These are phyloP conservation scores for Aspergillus taichungensis DNA, from an alignment of 495 filamentous ascomycete species.

Conservation along the genomic window DNA sequence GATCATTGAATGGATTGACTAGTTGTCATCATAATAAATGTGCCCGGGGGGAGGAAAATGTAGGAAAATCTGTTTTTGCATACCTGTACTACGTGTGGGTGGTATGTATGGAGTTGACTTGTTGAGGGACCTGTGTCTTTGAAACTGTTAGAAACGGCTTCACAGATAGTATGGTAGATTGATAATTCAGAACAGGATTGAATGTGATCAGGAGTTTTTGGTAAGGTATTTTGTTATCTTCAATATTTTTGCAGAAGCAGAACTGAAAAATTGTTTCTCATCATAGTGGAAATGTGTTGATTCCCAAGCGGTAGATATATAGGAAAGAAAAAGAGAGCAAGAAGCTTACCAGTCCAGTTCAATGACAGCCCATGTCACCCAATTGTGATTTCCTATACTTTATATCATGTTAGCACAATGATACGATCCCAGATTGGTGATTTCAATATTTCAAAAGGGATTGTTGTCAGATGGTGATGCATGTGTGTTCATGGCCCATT, in stretches of 20 bases:
- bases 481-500: conserved; percentile 96
- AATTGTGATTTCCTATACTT: neutral
- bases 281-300: conserved; percentile 47
- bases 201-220: conserved; percentile 55
- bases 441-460: conserved; percentile 13
- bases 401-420: conserved; percentile 4
- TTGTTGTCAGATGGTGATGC: conserved; percentile 95
- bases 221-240: conserved; percentile 71
- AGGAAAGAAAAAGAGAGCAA: conserved; percentile 5
- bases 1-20: conserved; percentile 99
- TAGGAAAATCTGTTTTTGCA: conserved; percentile 6
- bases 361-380: neutral
- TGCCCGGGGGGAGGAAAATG: conserved; percentile 1
- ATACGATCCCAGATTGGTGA: conserved; percentile 1
- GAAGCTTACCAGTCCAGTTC: conserved; percentile 9
- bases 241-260: conserved; percentile 84
- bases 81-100: conserved; percentile 3
- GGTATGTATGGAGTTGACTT: neutral
- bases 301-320: neutral
- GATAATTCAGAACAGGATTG: conserved; percentile 7
- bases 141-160: conserved; percentile 16
- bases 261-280: conserved; percentile 78
- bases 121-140: conserved; percentile 6
- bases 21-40: conserved; percentile 72
- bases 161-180: neutral